Evolutionary conservation across 192 early-diverging fungal species (phyloP).

Genomic region (Diversispora epigaea): DNA sequence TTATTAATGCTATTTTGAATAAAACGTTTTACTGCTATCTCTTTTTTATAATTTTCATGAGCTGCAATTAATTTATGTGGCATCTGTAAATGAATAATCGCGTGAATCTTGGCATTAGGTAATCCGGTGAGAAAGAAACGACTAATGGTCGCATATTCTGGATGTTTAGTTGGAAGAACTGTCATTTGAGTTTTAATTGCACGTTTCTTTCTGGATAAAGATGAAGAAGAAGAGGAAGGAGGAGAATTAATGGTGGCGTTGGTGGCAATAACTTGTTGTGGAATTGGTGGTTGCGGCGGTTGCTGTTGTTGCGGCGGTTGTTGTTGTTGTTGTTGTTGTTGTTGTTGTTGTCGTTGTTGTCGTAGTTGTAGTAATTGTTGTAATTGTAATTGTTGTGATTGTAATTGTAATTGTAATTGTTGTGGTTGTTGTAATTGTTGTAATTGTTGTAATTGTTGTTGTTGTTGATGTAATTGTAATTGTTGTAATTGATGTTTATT

Average conservation of each 20-base stretch:
- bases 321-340: neutral
- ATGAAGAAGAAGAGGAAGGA: neutral
- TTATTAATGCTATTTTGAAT: neutral
- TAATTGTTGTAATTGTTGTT: neutral
- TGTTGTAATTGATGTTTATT: neutral
- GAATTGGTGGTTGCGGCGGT: neutral
- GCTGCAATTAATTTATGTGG: neutral
- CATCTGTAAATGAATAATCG: constrained; percentile 2
- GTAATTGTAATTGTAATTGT: no score
- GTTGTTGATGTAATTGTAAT: neutral
- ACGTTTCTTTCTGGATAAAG: neutral
- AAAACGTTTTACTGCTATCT: neutral
- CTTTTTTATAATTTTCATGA: neutral
- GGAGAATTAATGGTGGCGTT: neutral
- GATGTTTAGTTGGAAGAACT: neutral
- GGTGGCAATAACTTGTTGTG: neutral
- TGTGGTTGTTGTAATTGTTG: neutral
- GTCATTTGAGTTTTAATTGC: neutral
- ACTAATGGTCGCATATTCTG: neutral
- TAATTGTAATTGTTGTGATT: no score
- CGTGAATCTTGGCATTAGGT: neutral
- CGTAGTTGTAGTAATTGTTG: no score
- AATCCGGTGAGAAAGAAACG: neutral
- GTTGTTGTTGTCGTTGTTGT: neutral
- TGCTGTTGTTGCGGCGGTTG: neutral